Evolutionary conservation across 2,329 filamentous ascomycete genomes (phyloP).

Genomic region (Neospermospora avenae): DNA sequence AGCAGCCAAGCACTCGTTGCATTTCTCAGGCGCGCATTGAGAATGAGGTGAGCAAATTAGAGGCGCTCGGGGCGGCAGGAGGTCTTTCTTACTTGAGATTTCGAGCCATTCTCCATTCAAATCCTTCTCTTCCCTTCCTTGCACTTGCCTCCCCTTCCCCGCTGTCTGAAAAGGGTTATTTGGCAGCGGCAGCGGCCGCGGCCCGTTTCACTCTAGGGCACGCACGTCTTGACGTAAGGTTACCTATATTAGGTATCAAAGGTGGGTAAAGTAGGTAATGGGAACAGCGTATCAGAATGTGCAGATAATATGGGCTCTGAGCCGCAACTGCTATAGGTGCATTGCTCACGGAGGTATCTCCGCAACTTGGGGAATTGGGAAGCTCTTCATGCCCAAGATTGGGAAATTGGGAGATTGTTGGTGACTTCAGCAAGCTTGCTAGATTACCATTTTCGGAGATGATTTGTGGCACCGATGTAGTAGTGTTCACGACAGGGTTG

Average conservation of each 20-base stretch:
- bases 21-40: too few relatives aligned
- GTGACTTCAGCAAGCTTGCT: neutral
- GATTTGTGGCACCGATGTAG: neutral
- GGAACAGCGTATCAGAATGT: neutral
- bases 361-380: neutral
- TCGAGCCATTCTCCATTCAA: too few relatives aligned
- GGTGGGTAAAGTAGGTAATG: too few relatives aligned
- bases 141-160: neutral
- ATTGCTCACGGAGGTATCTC: neutral
- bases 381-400: too few relatives aligned
- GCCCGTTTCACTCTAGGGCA: neutral
- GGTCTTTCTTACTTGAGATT: neutral
- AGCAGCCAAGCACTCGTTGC: too few relatives aligned
- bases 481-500: neutral
- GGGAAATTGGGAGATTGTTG: too few relatives aligned
- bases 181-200: conserved; percentile 5
- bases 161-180: neutral
- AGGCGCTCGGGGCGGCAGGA: conserved; percentile 6
- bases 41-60: neutral
- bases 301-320: too few relatives aligned
- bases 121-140: neutral
- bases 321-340: too few relatives aligned
- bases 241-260: neutral
- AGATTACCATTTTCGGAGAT: neutral
- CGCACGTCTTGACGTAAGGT: too few relatives aligned